These are phyloP conservation scores for Moesziomyces parantarcticus DNA, from an alignment of 1,284 basidiomycete genomes.

Conservation along the genomic window DNA sequence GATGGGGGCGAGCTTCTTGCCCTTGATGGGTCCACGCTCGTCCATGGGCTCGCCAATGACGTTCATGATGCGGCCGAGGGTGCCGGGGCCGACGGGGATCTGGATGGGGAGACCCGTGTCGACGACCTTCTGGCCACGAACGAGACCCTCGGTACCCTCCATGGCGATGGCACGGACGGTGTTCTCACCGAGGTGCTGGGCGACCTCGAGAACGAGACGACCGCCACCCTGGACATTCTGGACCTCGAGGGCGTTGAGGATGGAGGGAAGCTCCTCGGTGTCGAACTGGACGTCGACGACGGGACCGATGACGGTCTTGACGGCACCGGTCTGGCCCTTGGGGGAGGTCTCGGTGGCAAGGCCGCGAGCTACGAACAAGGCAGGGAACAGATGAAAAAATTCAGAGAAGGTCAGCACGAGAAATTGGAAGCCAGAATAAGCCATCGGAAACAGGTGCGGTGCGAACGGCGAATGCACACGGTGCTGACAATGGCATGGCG, in stretches of 20 bases:
- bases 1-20: conserved; percentile 82
- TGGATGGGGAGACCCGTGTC: conserved; percentile 96
- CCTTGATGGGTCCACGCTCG: conserved; percentile 97
- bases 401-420: not conserved
- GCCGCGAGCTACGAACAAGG: conserved; percentile 39
- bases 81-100: conserved; percentile 92
- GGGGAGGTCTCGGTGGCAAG: conserved; percentile 57
- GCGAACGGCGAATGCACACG: not conserved
- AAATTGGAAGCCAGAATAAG: not conserved
- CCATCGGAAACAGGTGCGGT: not conserved
- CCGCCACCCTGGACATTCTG: conserved; percentile 85
- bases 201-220: conserved; percentile 70
- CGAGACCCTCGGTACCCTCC: conserved; percentile 99
- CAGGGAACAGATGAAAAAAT: not conserved
- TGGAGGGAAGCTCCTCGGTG: conserved; percentile 81
- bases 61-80: conserved; percentile 99
- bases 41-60: conserved; percentile 99
- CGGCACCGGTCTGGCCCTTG: conserved; percentile 56
- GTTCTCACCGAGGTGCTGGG: conserved; percentile 96
- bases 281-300: conserved; percentile 92
- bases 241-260: conserved; percentile 98
- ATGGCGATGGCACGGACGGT: conserved; percentile 79
- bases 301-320: conserved; percentile 73
- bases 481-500: not conserved
- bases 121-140: conserved; percentile 95